Evolutionary conservation across 1,284 basidiomycete genomes (phyloP).

Genomic region (Ceratobasidium sp.): DNA sequence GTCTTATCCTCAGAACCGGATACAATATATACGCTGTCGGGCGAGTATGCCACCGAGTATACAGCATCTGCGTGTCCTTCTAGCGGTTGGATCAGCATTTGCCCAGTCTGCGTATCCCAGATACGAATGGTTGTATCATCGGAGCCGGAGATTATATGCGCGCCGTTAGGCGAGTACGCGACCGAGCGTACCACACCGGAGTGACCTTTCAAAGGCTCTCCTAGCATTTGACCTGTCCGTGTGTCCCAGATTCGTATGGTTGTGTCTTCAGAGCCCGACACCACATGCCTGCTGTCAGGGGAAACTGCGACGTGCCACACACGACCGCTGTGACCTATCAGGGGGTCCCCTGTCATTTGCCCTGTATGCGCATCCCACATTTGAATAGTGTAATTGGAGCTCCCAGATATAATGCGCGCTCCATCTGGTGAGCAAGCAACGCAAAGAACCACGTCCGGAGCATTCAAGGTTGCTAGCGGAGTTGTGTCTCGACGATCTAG

Average conservation of each 20-base stretch:
- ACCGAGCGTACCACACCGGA: no score
- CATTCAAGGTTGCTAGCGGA: neutral
- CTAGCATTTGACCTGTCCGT: no score
- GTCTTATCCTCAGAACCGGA: no score
- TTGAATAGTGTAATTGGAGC: neutral
- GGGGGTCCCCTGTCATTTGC: neutral
- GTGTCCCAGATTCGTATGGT: slow-evolving; percentile 32
- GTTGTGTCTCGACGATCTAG: neutral
- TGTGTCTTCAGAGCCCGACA: slow-evolving; percentile 35
- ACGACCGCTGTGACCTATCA: neutral
- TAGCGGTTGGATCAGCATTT: no score
- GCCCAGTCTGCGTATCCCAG: no score
- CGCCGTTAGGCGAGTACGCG: no score
- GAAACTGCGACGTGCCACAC: slow-evolving; percentile 16
- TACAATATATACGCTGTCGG: no score
- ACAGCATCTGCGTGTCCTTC: no score
- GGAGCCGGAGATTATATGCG: no score
- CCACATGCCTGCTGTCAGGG: slow-evolving; percentile 19
- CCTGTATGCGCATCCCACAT: slow-evolving; percentile 42
- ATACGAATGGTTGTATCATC: no score
- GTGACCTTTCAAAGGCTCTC: no score
- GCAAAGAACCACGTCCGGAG: neutral
- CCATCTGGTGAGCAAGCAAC: slow-evolving; percentile 40
- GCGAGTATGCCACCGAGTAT: no score
- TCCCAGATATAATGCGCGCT: slow-evolving; percentile 15